These are phyloP conservation scores for Phanerodontia chrysosporium DNA, from an alignment of 768 basidiomycete species.

Conservation along the genomic window DNA sequence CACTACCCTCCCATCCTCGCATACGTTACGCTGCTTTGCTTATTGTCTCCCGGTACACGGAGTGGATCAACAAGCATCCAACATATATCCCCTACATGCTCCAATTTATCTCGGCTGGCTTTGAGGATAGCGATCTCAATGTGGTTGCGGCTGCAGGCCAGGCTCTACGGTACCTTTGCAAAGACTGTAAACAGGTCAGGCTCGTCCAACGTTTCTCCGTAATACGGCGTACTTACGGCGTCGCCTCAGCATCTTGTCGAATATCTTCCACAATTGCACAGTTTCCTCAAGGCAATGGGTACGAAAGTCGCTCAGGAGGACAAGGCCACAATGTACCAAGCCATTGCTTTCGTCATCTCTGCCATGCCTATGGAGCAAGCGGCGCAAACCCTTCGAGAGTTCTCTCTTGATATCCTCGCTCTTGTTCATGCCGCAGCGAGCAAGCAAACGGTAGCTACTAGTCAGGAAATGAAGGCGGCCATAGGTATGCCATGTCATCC, in stretches of 20 bases:
- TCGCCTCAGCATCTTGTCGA: conserved; percentile 74
- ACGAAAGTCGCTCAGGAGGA: conserved; percentile 82
- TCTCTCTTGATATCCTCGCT: conserved; percentile 79
- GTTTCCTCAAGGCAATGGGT: conserved; percentile 80
- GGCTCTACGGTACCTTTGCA: conserved; percentile 93
- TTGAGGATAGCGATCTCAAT: conserved; percentile 74
- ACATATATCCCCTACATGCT: conserved; percentile 81
- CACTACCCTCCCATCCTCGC: conserved; percentile 82
- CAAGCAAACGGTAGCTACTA: conserved; percentile 52
- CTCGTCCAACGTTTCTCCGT: neutral
- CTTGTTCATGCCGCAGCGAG: conserved; percentile 62
- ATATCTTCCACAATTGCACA: conserved; percentile 87
- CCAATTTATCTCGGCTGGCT: conserved; percentile 89
- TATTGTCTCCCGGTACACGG: conserved; percentile 92
- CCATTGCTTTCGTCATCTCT: conserved; percentile 91
- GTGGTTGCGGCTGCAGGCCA: conserved; percentile 93
- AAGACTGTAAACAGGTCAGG: conserved; percentile 84
- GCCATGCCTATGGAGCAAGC: conserved; percentile 90
- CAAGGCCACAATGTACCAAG: conserved; percentile 88
- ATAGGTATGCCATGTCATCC: conserved; percentile 48
- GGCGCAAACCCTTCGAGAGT: conserved; percentile 80
- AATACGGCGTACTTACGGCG: conserved; percentile 4
- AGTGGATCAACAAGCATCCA: conserved; percentile 92
- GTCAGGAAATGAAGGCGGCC: conserved; percentile 65
- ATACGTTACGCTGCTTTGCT: conserved; percentile 94